Conservation (phyloP, 2,329 filamentous ascomycete species). For the Exserohilum rostratum region DNA sequence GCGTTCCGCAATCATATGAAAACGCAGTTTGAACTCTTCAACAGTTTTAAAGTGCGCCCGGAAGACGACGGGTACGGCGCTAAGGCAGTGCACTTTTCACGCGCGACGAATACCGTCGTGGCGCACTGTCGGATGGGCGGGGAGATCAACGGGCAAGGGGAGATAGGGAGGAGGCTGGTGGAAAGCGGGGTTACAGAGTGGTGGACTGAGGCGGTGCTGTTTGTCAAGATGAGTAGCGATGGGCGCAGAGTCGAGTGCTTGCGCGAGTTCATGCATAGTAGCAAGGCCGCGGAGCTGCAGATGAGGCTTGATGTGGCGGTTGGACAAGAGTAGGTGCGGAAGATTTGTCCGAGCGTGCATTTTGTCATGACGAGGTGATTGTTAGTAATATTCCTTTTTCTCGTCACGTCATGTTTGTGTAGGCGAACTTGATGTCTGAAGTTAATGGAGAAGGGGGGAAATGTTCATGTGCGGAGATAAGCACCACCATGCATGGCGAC, state of each 20-base stretch:
- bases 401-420: too few relatives aligned
- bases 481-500: too few relatives aligned
- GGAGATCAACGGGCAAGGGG: conserved; percentile 23
- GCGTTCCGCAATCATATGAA: conserved; percentile 50
- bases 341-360: too few relatives aligned
- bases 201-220: conserved; percentile 37
- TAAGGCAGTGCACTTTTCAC: conserved; percentile 25
- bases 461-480: background rate
- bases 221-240: conserved; percentile 30
- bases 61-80: conserved; percentile 43
- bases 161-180: conserved; percentile 23
- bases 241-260: conserved; percentile 33
- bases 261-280: conserved; percentile 53
- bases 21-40: conserved; percentile 52
- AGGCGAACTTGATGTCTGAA: too few relatives aligned
- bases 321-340: conserved; percentile 21
- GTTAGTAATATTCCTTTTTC: too few relatives aligned
- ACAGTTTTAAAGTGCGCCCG: conserved; percentile 50
- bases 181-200: conserved; percentile 26
- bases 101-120: conserved; percentile 43
- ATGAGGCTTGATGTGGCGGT: conserved; percentile 48
- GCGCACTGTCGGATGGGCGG: conserved; percentile 43
- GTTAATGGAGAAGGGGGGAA: too few relatives aligned
- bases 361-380: background rate
- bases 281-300: conserved; percentile 42